Evolutionary conservation across 352 stramenopile species (phyloP), one percentile per base, ranked within the genome.

Genomic region (Elongisporangium senticosum): DNA sequence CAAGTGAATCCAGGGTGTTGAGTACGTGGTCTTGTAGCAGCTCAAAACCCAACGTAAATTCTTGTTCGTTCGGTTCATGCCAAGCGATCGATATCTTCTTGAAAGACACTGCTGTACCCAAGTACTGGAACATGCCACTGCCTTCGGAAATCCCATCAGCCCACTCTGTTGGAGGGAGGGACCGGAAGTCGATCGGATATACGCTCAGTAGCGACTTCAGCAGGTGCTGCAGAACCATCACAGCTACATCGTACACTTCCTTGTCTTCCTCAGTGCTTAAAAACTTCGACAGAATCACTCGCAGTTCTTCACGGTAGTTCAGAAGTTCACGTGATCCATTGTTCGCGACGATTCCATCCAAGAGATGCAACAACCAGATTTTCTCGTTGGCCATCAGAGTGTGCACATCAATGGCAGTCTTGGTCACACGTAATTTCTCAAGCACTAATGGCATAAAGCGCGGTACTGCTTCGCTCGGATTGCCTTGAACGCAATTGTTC

Each of bases 101-200:
- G 77, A 77, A 90, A 19, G 74, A 76, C 54, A 86, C 54, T 0
- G 65, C 68, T 21, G 64, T 53, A 2, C 82, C 82, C 10, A 91
- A 57, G 55, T 84, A 91, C 48, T 89, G 77, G 51, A 82, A 86
- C 59, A 79, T 77, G 19, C 74, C 71, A 49, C 65, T 77, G 7
- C 70, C 59, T 15, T 54, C 53, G 24, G 64, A 77, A 8, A 63
- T 78, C 14, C 74, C 78, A 37, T 75, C 53, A 3, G 24, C 15
- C 79, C 77, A 89, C 23, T 80, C 72, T 6, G n/a, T 28, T 33
- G 59, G 63, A 26, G 82, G 66, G 39, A 91, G 61, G 5, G 79
- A 89, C 11, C 79, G 69, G 43, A 86, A 88, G 22, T 91, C 82
- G 1, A 74, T 56, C 19, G 75, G 74, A 58, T 90, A 90, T 6